Conservation (phyloP, 192 early-diverging fungal genomes). For the Jimgerdemannia flammicorona region DNA sequence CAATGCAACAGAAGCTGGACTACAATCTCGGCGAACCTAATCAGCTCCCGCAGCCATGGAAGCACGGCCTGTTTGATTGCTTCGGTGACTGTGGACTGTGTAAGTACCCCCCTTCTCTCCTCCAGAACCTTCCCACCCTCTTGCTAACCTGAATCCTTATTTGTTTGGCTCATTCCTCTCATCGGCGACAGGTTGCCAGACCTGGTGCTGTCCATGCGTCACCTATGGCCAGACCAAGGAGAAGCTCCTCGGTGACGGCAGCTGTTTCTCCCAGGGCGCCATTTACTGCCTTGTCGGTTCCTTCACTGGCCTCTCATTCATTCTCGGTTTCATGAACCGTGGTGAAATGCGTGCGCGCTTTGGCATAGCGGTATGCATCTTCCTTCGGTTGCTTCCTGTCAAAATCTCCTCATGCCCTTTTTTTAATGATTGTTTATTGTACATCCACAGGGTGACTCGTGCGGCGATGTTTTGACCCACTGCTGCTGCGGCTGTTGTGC, state of each 20-base stretch:
- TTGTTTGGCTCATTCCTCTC: not conserved
- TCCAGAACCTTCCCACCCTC: not conserved
- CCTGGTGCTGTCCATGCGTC: not conserved
- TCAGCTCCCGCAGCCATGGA: not conserved
- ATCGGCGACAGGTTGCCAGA: not conserved
- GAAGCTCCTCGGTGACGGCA: not conserved
- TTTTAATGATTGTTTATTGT: not conserved
- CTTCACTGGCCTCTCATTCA: not conserved
- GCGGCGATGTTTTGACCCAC: not conserved
- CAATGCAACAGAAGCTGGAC: too few relatives aligned
- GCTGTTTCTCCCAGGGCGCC: not conserved
- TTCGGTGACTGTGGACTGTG: not conserved
- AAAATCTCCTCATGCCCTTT: not conserved
- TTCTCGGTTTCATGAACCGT: not conserved
- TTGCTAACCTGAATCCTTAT: not conserved
- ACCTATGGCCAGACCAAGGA: not conserved
- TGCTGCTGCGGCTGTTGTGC: not conserved
- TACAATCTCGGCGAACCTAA: too few relatives aligned
- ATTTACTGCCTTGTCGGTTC: not conserved
- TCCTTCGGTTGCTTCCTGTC: not conserved
- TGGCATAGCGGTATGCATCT: not conserved
- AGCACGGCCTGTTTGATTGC: not conserved
- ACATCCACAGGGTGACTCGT: not conserved
- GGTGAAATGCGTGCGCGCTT: not conserved
- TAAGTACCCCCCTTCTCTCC: not conserved